Base-by-base conservation (phyloP, 2,329 filamentous ascomycete species). In the Colletotrichum scovillei region DNA sequence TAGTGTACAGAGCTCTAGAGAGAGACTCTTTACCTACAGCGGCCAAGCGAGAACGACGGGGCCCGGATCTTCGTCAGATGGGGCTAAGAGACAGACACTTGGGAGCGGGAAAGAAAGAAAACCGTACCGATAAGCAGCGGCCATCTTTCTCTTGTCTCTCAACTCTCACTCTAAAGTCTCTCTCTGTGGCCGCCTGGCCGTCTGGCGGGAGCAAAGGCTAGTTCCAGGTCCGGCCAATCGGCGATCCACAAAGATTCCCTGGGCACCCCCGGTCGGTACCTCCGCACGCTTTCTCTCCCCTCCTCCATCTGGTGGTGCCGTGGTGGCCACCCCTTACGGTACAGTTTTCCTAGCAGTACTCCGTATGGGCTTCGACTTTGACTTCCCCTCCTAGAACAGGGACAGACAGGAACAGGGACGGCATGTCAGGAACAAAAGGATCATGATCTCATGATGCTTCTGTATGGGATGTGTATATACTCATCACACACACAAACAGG, bases 201-300 rank as follows among this genome's bases (percentile, higher is more conserved):
- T 6, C 38, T 42, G 38, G 38, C 14, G 38, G 38, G 38, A 42
- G 38, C 16, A 24, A 52, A 52, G 56, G 58, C 42, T 66, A 66
- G 30, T 32, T 63, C 58, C 69, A 63, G 63, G 69, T 68, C 49
- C 65, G 69, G 65, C 58, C 69, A 72, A 72, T 72, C 65, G 69
- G 65, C 58, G 69, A 69, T 69, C 57, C 65, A 63, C 52, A 67
- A 22, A 16, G 53, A 28, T 35, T 35, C 58, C 58, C 60, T 53
- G 66, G 67, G n/a, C 3, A 7, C 32, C 69, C 69, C 69, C 57
- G 52, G 69, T 68, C 57, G 68, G 62, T 60, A 66, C 62, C 38
- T 70, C 55, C 62, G 62, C 60, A 59, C 49, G 24, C 52, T 56
- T 58, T 30, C 38, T n/a, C 46, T 19, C 42, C 63, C 59, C 35